Evolutionary conservation across 2,329 filamentous ascomycete genomes (phyloP).

Genomic region (Trichoderma harzianum): DNA sequence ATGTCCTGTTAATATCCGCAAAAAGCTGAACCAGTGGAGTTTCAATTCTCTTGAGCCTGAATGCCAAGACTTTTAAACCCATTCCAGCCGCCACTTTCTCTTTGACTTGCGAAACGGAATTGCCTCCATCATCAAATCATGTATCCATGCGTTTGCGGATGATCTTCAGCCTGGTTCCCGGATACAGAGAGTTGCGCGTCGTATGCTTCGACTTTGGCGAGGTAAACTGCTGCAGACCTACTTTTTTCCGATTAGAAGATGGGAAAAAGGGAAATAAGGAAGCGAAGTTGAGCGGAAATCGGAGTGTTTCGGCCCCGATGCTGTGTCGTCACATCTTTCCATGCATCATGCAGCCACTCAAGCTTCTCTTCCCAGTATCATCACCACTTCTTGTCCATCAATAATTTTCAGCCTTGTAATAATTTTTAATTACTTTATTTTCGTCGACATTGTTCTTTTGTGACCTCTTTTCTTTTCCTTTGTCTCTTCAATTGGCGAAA

Average conservation of each 20-base stretch:
- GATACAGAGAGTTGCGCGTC: background rate
- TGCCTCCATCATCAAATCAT: background rate
- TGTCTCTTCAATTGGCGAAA: background rate
- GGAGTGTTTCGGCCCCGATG: background rate
- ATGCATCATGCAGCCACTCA: background rate
- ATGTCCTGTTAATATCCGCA: background rate
- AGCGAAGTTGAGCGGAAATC: background rate
- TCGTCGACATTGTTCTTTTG: background rate
- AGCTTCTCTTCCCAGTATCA: background rate
- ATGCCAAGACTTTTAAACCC: background rate
- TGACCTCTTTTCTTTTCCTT: background rate
- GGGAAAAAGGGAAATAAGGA: background rate
- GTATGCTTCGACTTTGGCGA: background rate
- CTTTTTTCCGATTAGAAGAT: background rate
- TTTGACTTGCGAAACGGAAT: background rate
- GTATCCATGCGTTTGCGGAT: background rate
- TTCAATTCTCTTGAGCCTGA: background rate
- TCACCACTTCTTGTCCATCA: background rate
- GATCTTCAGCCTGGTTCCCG: background rate
- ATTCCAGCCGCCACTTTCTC: background rate
- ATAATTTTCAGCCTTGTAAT: background rate
- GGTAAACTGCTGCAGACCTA: background rate
- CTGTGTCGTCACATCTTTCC: background rate
- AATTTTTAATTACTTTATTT: background rate
- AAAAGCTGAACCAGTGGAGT: background rate